Evolutionary conservation across 805 yeast species (phyloP).

Genomic region (Saturnispora mendoncae): DNA sequence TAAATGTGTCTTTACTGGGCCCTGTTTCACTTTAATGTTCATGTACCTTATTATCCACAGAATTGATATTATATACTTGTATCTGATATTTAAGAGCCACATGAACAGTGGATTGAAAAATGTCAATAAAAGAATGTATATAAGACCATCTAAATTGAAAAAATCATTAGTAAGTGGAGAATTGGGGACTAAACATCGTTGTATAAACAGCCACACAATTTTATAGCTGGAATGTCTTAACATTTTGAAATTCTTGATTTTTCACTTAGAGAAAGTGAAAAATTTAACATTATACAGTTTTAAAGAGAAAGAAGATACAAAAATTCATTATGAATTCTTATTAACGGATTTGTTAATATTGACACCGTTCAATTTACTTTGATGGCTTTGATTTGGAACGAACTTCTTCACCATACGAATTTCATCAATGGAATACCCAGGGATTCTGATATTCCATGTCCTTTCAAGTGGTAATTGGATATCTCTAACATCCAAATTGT

Average conservation of each 20-base stretch:
- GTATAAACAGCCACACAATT: background rate
- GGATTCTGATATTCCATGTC: constrained; percentile 91
- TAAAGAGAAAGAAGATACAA: background rate
- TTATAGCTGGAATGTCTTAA: background rate
- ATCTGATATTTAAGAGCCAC: constrained; percentile 8
- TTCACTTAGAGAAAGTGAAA: background rate
- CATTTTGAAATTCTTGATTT: background rate
- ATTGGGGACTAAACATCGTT: constrained; percentile 4
- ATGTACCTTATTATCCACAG: constrained; percentile 19
- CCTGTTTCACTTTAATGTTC: constrained; percentile 10
- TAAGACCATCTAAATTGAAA: constrained; percentile 12
- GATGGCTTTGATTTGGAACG: constrained; percentile 54
- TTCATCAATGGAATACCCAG: constrained; percentile 90
- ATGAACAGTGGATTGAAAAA: constrained; percentile 12
- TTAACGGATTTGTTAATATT: constrained; percentile 55
- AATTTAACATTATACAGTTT: background rate
- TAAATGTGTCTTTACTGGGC: background rate
- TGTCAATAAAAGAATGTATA: constrained; percentile 9
- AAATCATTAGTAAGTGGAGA: constrained; percentile 4
- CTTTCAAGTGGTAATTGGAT: constrained; percentile 85
- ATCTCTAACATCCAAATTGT: constrained; percentile 78
- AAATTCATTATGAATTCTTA: constrained; percentile 29
- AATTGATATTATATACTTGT: constrained; percentile 4
- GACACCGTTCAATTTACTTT: constrained; percentile 61
- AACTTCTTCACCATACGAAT: constrained; percentile 69